These are phyloP conservation scores for Balansia obtecta DNA, from an alignment of 2,329 filamentous ascomycete genomes.

Conservation along the genomic window DNA sequence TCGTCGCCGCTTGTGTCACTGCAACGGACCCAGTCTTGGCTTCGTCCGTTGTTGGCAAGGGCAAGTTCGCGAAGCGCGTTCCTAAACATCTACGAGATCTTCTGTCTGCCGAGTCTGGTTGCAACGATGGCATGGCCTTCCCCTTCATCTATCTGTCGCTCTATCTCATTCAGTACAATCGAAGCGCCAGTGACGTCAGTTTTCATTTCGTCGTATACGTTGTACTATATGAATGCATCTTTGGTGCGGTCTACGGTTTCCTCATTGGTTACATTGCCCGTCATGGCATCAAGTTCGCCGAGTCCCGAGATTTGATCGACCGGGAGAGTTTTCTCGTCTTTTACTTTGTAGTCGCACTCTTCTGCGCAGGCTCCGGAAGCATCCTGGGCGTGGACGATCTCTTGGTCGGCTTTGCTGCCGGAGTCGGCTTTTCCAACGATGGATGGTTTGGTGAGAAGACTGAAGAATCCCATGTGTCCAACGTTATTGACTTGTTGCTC, in stretches of 20 bases:
- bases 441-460: constrained; percentile 98
- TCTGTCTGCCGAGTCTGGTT: constrained; percentile 90
- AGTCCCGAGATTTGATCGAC: constrained; percentile 77
- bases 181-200: constrained; percentile 53
- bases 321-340: constrained; percentile 96
- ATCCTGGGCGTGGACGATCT: constrained; percentile 87
- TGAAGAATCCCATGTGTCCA: constrained; percentile 95
- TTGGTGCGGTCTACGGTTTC: constrained; percentile 83
- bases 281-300: constrained; percentile 79
- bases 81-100: constrained; percentile 95
- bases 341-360: constrained; percentile 93
- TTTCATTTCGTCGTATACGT: constrained; percentile 84
- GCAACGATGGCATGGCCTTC: constrained; percentile 99
- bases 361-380: constrained; percentile 87
- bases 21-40: constrained; percentile 94
- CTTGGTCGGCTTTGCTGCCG: constrained; percentile 85
- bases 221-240: constrained; percentile 89
- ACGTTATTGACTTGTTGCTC: constrained; percentile 94
- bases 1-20: constrained; percentile 84
- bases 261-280: constrained; percentile 78
- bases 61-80: constrained; percentile 94
- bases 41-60: constrained; percentile 95
- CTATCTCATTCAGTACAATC: constrained; percentile 76
- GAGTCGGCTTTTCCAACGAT: constrained; percentile 98
- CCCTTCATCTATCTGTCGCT: constrained; percentile 90